Evolutionary conservation across 2,329 filamentous ascomycete genomes (phyloP), one percentile per base, ranked within the genome.

Genomic region (Gnomoniopsis smithogilvyi): DNA sequence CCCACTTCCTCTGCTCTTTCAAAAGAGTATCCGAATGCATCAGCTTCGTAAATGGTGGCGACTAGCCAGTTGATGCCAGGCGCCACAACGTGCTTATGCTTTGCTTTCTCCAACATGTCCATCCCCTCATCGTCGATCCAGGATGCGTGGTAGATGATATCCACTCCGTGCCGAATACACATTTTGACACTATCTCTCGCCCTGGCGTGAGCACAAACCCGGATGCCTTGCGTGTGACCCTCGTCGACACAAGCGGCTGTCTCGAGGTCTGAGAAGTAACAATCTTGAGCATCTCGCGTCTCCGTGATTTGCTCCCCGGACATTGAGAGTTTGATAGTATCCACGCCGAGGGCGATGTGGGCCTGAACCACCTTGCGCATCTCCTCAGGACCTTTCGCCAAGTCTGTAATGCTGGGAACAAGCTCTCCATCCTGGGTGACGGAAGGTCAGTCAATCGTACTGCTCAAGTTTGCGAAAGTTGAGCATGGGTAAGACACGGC

Each of bases 201-300:
- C 30, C 78, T 67, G 6, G 77, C 77, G 65, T 79, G 77, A 0
- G 77, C 69, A 58, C 78, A 80, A 0, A 80, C 63, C 12, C 73
- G 63, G 34, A 70, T 70, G 10, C 72, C 72, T n/a, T 64, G 65
- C 26, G 64, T 67, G 62, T 80, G 78, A 0, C 72, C 78, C 62
- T 80, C 77, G 10, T 80, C 76, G 0, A 80, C 77, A 59, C 76
- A 78, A 2, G 76, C 77, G 4, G 71, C 74, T 0, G 77, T 80
- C 62, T 80, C 78, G 38, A 75, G 76, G 24, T 76, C 71, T 0
- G 70, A 73, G 56, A 75, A 80, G 61, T 78, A 80, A 61, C 76
- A 78, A 22, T 79, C 76, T 54, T 77, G 70, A 0, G 75, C 76
- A 59, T 65, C 72, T 1, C 66, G 68, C 10, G 66, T 56, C 7